Base-by-base conservation (phyloP, 2,329 filamentous ascomycete species). In the Penicillium sp. region DNA sequence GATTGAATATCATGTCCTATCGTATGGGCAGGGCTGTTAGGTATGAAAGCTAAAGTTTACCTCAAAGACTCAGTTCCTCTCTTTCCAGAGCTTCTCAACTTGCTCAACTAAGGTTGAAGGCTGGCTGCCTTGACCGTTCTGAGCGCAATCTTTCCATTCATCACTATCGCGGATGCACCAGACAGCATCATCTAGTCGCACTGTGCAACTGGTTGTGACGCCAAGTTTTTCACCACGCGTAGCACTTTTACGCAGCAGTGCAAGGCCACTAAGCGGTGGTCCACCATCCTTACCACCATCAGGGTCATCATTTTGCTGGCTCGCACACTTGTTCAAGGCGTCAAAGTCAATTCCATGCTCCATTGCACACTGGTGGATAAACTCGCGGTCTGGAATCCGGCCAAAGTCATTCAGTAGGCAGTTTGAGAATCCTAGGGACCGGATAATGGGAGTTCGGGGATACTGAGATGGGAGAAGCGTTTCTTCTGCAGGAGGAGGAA, bases 391-490 rank as follows among this genome's bases (percentile, higher is more conserved):
- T 2, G 94, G 93, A 32, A 99, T 96, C 7, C 85, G 74, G 19
- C 79, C 51, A 73, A 92, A 99, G 58, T 91, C 83, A 59, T 81
- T 82, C 19, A 87, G 86, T 53, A 99, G 76, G 76, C 94, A 99
- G 82, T 95, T 94, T 53, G 91, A 87, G 75, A 97, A 99, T 57
- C 93, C 93, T 19, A 99, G 85, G 66, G 88, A 92, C 61, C 87
- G 89, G 74, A 96, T 94, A 30, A 90, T 89, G 1, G 76, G 71
- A 7, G 74, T 74, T 61, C 92, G 86, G 29, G 90, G 89, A 68
- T 94, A 94, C 30, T 57, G 38, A n/a, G 49, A 18, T 13, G 61
- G 55, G 18, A 64, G 48, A 7, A 59, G 47, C 11, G 60, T 43
- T 40, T 63, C 58, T 26, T 64, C 57, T 2, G 26, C 36, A 4